Conservation (phyloP, 306 rosid species). For the Corylus heterophylla region DNA sequence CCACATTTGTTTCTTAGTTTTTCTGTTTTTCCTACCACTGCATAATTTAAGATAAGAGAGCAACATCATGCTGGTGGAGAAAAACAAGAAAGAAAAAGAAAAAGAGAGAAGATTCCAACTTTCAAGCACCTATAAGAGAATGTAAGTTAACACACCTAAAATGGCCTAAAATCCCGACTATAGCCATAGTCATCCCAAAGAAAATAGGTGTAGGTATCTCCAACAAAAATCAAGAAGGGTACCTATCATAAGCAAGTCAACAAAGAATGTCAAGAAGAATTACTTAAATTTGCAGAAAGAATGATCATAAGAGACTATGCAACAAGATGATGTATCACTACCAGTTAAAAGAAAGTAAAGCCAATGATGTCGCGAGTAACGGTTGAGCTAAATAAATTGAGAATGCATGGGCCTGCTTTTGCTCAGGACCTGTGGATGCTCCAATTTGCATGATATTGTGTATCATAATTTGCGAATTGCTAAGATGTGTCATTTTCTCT, state of each 20-base stretch:
- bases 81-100: background rate
- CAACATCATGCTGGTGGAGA: background rate
- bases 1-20: background rate
- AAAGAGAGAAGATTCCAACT: background rate
- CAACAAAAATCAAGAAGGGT: conserved; percentile 93
- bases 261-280: conserved; percentile 21
- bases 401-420: conserved; percentile 88
- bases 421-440: conserved; percentile 62
- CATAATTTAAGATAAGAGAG: background rate
- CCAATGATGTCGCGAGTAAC: conserved; percentile 73
- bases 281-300: conserved; percentile 18
- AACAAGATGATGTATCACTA: conserved; percentile 23
- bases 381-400: conserved; percentile 84
- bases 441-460: conserved; percentile 91
- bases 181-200: conserved; percentile 99
- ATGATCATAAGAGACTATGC: conserved; percentile 2
- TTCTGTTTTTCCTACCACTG: background rate
- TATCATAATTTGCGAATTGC: conserved; percentile 62
- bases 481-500: conserved; percentile 20
- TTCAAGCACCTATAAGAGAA: conserved; percentile 1
- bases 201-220: conserved; percentile 94
- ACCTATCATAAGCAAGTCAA: conserved; percentile 55
- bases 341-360: conserved; percentile 75
- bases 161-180: conserved; percentile 92
- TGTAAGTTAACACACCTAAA: conserved; percentile 56